Conservation (phyloP, 2,329 filamentous ascomycete species). For the Aspergillus glaucus region DNA sequence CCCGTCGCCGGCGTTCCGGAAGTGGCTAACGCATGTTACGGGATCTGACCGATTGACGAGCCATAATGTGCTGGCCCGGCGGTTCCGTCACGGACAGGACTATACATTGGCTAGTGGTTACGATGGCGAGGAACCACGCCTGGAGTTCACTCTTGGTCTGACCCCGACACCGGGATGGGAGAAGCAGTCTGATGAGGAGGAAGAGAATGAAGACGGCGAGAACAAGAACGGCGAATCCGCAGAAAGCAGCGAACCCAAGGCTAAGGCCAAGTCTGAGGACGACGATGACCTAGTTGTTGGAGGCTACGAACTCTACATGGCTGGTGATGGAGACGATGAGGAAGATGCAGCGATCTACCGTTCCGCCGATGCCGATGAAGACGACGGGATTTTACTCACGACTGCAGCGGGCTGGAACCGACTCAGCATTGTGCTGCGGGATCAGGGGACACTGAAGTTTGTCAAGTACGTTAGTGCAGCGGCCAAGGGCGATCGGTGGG, state of each 20-base stretch:
- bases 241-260: constrained; percentile 22
- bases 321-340: constrained; percentile 65
- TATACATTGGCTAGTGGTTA: constrained; percentile 91
- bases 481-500: constrained; percentile 87
- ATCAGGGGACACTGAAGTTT: constrained; percentile 80
- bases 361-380: constrained; percentile 58
- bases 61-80: constrained; percentile 71
- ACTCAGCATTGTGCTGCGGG: constrained; percentile 80
- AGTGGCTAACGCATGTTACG: constrained; percentile 83
- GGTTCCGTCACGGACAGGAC: constrained; percentile 80
- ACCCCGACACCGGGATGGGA: constrained; percentile 85
- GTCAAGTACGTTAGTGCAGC: constrained; percentile 88
- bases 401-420: constrained; percentile 78
- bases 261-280: constrained; percentile 26
- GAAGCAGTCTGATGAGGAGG: constrained; percentile 54
- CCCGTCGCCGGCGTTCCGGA: constrained; percentile 76
- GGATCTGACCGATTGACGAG: constrained; percentile 60
- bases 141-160: constrained; percentile 82
- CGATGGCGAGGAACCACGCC: constrained; percentile 60
- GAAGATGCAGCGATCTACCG: constrained; percentile 65
- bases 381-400: constrained; percentile 66
- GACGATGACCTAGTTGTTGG: constrained; percentile 38
- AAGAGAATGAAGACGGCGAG: constrained; percentile 43
- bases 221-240: constrained; percentile 31
- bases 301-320: constrained; percentile 76